Base-by-base conservation (phyloP, 805 yeast species). In the Cyberlindnera maritima region DNA sequence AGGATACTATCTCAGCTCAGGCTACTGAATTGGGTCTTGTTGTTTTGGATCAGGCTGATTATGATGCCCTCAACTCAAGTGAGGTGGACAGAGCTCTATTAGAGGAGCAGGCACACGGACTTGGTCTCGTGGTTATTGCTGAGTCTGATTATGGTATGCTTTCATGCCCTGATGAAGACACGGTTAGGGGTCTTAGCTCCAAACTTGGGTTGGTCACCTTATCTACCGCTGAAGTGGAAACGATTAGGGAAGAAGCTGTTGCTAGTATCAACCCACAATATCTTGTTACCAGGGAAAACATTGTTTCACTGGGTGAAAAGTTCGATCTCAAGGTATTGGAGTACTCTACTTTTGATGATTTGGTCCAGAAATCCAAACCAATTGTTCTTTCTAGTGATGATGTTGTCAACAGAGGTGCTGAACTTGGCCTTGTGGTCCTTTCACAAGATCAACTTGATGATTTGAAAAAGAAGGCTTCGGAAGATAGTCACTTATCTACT, bases 401-500 rank as follows among this genome's bases (percentile, higher is more conserved):
- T 13, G 18, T 58, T 14, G 26, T 43, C 10, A 25, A 36, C 2
- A 50, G 42, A 18, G 50, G 56, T 13, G 44, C 54, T 5, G 68
- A 64, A 12, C 53, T 61, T 32, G 74, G 70, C 6, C 52, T 72
- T 39, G 62, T 65, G 8, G 44, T 64, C 8, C 10, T 50, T 12
- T 21, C 46, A 11, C 9, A 35, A 4, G 33, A 35, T 6, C 49
- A 49, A 18, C 23, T 19, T 10, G 44, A 49, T 1, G 38, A 33
- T 13, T 47, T 54, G 32, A 39, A 35, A 19, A 8, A n/a, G 4
- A 19, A 37, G 32, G 52, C 44, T 11, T 28, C 31, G 7, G 43
- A 37, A 17, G 23, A 21, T 15, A 37, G 9, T 17, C 40, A 8
- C 21, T 11, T n/a, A 40, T 19, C 52, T 2, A 6, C 15, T 12